A percentile compares a stretch with the other conserved stretches of the same genome.
These are phyloP conservation scores for Eucalyptus camaldulensis DNA, from an alignment of 345 rosid genomes.

Conservation along the genomic window DNA sequence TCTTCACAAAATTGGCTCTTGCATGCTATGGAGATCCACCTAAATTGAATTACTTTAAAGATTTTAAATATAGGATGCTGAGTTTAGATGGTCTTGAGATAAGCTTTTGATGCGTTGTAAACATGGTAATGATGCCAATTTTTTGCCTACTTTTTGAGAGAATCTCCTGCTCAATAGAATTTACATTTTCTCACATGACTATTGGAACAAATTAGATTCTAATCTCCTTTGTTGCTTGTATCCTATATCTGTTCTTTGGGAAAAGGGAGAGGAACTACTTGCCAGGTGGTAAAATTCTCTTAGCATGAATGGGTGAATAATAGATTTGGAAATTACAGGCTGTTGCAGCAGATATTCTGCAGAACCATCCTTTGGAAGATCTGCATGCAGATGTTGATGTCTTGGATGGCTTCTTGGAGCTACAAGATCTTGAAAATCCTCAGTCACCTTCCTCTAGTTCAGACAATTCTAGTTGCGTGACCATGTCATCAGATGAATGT, in stretches of 20 bases:
- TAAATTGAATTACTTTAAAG: not conserved
- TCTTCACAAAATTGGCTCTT: not conserved
- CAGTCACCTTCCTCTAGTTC: conserved; percentile 33
- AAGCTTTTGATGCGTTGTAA: not conserved
- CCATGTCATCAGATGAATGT: conserved; percentile 31
- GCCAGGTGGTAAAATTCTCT: not conserved
- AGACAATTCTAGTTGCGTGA: conserved; percentile 35
- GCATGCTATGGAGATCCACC: not conserved
- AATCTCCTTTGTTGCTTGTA: not conserved
- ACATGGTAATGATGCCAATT: not conserved
- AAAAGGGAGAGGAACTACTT: not conserved
- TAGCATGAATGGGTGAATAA: not conserved
- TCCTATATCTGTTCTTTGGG: not conserved
- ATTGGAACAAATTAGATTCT: not conserved
- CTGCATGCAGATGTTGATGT: not conserved
- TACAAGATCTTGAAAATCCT: conserved; percentile 25
- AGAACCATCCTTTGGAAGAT: conserved; percentile 2
- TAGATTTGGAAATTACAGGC: not conserved
- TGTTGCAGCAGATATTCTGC: conserved; percentile 2
- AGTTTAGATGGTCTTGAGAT: not conserved
- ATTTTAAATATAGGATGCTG: not conserved
- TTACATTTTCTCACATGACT: not conserved
- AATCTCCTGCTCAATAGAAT: not conserved
- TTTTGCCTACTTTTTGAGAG: not conserved
- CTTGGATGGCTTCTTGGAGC: conserved; percentile 27